Evolutionary conservation across 2,329 filamentous ascomycete genomes (phyloP).

Genomic region (Acrocalymma vagum): DNA sequence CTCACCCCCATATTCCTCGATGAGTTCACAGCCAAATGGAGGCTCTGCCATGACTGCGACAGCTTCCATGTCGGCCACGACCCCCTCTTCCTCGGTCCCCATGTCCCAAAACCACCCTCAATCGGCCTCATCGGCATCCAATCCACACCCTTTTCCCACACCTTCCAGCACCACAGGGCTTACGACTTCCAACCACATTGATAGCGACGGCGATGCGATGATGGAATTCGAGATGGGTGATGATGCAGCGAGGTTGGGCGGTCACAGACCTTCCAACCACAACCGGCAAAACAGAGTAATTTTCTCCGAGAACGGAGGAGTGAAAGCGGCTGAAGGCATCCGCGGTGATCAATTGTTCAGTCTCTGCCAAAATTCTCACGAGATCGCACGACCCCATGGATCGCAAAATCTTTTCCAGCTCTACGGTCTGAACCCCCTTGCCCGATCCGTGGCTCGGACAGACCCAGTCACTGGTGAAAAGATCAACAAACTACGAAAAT

Average conservation of each 20-base stretch:
- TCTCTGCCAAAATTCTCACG: slow-evolving; percentile 43
- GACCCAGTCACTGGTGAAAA: slow-evolving; percentile 72
- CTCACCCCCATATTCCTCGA: slow-evolving; percentile 57
- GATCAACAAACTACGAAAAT: slow-evolving; percentile 68
- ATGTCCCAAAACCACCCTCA: slow-evolving; percentile 46
- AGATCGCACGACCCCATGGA: slow-evolving; percentile 63
- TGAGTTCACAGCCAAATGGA: slow-evolving; percentile 53
- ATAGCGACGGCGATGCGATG: slow-evolving; percentile 53
- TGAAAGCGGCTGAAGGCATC: slow-evolving; percentile 39
- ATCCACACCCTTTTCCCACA: slow-evolving; percentile 44
- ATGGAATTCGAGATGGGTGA: slow-evolving; percentile 49
- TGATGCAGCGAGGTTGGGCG: slow-evolving; percentile 33
- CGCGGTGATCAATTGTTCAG: slow-evolving; percentile 44
- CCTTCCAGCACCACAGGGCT: slow-evolving; percentile 48
- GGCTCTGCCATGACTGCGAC: slow-evolving; percentile 36
- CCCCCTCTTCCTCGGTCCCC: slow-evolving; percentile 54
- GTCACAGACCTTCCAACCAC: slow-evolving; percentile 56
- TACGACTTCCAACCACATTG: slow-evolving; percentile 38
- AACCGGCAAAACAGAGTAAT: slow-evolving; percentile 50
- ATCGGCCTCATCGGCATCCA: slow-evolving; percentile 37
- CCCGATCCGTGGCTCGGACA: slow-evolving; percentile 65
- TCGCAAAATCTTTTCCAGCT: slow-evolving; percentile 67
- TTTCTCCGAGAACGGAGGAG: slow-evolving; percentile 32
- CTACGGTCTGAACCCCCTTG: slow-evolving; percentile 65
- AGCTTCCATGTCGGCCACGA: slow-evolving; percentile 39